These are phyloP conservation scores for Metarhizium guizhouense DNA, from an alignment of 2,329 filamentous ascomycete species.

Conservation along the genomic window DNA sequence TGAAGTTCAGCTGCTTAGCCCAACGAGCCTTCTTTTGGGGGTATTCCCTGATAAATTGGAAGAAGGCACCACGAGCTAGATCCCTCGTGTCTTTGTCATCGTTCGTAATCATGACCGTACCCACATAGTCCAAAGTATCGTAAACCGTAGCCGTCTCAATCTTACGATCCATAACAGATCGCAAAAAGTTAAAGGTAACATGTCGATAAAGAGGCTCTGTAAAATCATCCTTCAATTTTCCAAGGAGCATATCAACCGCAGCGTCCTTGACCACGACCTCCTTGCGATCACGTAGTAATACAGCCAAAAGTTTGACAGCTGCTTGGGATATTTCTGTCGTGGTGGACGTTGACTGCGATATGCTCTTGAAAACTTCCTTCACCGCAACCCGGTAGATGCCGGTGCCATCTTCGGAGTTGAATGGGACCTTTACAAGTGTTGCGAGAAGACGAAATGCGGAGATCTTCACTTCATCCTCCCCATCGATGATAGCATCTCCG, in stretches of 20 bases:
- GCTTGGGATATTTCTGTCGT: slow-evolving; percentile 80
- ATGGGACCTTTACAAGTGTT: slow-evolving; percentile 75
- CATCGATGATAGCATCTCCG: slow-evolving; percentile 74
- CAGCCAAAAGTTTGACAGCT: slow-evolving; percentile 77
- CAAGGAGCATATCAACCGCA: slow-evolving; percentile 73
- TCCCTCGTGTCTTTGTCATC: slow-evolving; percentile 83
- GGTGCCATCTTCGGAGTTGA: slow-evolving; percentile 59
- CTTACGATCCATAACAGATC: slow-evolving; percentile 76
- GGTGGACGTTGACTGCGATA: slow-evolving; percentile 69
- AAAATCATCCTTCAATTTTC: slow-evolving; percentile 75
- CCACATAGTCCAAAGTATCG: slow-evolving; percentile 81
- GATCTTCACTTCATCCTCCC: slow-evolving; percentile 88
- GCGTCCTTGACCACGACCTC: slow-evolving; percentile 70
- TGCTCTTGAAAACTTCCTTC: slow-evolving; percentile 73
- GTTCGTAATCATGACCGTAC: slow-evolving; percentile 91
- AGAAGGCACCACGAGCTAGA: slow-evolving; percentile 78
- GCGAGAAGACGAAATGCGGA: slow-evolving; percentile 79
- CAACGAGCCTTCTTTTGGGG: slow-evolving; percentile 85
- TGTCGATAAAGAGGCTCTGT: slow-evolving; percentile 90
- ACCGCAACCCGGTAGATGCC: slow-evolving; percentile 67
- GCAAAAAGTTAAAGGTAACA: slow-evolving; percentile 88
- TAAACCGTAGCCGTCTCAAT: slow-evolving; percentile 83
- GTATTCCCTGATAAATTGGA: slow-evolving; percentile 91
- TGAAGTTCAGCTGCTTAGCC: slow-evolving; percentile 79
- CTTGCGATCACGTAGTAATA: slow-evolving; percentile 72